Evolutionary conservation across 1,284 basidiomycete genomes (phyloP), one percentile per base, ranked within the genome.

Genomic region (Volvariella volvacea): DNA sequence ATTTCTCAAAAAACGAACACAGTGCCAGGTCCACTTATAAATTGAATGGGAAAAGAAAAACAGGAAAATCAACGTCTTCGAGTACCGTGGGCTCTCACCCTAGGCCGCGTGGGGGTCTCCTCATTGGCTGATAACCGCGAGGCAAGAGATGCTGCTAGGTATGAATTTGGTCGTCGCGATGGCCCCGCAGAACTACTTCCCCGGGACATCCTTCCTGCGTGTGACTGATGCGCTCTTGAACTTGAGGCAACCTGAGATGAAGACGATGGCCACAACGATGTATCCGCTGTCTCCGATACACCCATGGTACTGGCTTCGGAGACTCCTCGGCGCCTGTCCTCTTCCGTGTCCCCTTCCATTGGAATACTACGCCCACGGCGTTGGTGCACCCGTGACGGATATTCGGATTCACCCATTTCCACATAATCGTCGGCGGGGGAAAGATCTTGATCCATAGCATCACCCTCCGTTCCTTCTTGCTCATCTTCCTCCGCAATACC

Each of bases 381-480:
- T 49, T 51, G 21, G 22, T 42, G 25, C 20, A 31, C 22, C 33
- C 39, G 44, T 38, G 10, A 30, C 22, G 25, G 25, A 12, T 28
- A 28, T 12, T 28, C 25, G 6, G 25, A 28, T 12, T 28, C 52
- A 12, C 60, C 63, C 9, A 66, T 60, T 30, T 70, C 67, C 39
- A 67, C 73, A 44, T 67, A 64, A 22, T 76, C 78, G 16, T 64
- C 55, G 7, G 73, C 76, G 6, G 65, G 66, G 20, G 68, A 69
- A 33, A 76, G 62, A 52, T 84, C 82, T 57, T 83, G 76, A 49
- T 83, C 81, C 82, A 83, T 85, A 22, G 76, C 78, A 54, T 84
- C 80, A 0, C 65, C 61, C 54, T 78, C 76, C 21, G 64, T 69
- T 42, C 62, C 61, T 33, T 66, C 66, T 45, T 66, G 60, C 14